A percentile compares a stretch with the other conserved stretches of the same genome.
phyloP scores from a whole-genome alignment of 2,329 filamentous ascomycete genomes.

The Pseudogymnoascus sp. region DNA sequence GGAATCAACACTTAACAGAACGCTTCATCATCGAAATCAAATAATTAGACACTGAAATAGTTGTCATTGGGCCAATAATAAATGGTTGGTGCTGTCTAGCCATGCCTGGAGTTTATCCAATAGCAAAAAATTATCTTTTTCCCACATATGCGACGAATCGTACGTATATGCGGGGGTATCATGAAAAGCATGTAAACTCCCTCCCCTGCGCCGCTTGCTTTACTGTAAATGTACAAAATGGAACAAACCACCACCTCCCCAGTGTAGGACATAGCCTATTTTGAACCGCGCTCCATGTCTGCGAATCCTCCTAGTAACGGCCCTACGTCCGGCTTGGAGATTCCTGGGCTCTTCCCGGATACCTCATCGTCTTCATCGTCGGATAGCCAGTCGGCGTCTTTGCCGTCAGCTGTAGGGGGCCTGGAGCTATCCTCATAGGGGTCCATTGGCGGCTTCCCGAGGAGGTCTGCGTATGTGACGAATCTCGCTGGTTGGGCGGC shows the following conservation, averaged over 20 bases:
- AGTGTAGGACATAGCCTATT: slow-evolving; percentile 19
- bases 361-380: slow-evolving; percentile 27
- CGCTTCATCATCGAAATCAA: neutral
- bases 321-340: slow-evolving; percentile 27
- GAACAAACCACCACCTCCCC: neutral
- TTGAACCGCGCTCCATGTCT: slow-evolving; percentile 25
- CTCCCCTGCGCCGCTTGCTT: neutral
- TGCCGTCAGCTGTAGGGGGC: slow-evolving; percentile 6
- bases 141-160: neutral
- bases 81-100: neutral
- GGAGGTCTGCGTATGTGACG: slow-evolving; percentile 52
- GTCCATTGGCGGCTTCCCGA: slow-evolving; percentile 47
- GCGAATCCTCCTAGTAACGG: slow-evolving; percentile 28
- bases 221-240: neutral
- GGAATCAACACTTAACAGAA: neutral
- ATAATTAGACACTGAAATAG: neutral
- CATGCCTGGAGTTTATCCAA: neutral
- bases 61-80: neutral
- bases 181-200: neutral
- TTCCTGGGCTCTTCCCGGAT: slow-evolving; percentile 19
- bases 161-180: neutral
- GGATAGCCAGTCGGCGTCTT: slow-evolving; percentile 37
- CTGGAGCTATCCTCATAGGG: slow-evolving; percentile 21
- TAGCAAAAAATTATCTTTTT: neutral
- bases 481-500: slow-evolving; percentile 48